Conservation (phyloP, 805 yeast species). For the Cyberlindnera petersonii region DNA sequence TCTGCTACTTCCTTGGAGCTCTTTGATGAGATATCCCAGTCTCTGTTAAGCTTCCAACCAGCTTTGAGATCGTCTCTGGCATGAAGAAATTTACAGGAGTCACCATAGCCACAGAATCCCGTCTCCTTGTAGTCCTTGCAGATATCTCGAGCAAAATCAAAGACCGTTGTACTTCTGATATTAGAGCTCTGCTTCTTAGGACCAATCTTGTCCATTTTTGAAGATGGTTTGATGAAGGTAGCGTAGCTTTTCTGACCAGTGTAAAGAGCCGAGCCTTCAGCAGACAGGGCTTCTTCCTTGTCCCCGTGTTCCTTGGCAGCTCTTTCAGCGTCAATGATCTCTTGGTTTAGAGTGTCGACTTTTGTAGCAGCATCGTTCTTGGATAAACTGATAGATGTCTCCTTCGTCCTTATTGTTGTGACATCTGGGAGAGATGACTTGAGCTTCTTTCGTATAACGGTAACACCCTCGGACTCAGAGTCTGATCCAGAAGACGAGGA, state of each 20-base stretch:
- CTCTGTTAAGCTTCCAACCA: constrained; percentile 61
- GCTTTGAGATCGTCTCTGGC: constrained; percentile 79
- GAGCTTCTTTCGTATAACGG: constrained; percentile 6
- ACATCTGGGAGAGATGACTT: constrained; percentile 3
- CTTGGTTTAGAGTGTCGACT: constrained; percentile 22
- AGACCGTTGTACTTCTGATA: constrained; percentile 60
- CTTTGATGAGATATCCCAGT: constrained; percentile 53
- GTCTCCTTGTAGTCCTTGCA: constrained; percentile 89
- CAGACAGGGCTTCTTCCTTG: not conserved
- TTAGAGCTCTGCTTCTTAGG: constrained; percentile 41
- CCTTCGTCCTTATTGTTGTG: constrained; percentile 2
- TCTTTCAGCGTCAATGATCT: constrained; percentile 19
- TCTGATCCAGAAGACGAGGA: constrained; percentile 8
- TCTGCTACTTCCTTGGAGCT: constrained; percentile 26
- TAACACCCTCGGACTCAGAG: constrained; percentile 6
- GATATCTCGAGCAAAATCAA: constrained; percentile 89
- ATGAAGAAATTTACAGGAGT: constrained; percentile 91
- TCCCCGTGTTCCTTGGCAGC: constrained; percentile 9
- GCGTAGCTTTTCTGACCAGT: constrained; percentile 28
- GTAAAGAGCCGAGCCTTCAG: constrained; percentile 27
- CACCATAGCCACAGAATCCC: constrained; percentile 97
- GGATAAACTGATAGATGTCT: constrained; percentile 8
- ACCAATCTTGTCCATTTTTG: constrained; percentile 30
- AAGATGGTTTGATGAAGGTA: constrained; percentile 24
- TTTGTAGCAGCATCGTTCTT: constrained; percentile 27